A percentile compares a stretch with the other conserved stretches of the same genome.
phyloP scores from a whole-genome alignment of 2,329 filamentous ascomycete species.

The Bipolaris oryzae region DNA sequence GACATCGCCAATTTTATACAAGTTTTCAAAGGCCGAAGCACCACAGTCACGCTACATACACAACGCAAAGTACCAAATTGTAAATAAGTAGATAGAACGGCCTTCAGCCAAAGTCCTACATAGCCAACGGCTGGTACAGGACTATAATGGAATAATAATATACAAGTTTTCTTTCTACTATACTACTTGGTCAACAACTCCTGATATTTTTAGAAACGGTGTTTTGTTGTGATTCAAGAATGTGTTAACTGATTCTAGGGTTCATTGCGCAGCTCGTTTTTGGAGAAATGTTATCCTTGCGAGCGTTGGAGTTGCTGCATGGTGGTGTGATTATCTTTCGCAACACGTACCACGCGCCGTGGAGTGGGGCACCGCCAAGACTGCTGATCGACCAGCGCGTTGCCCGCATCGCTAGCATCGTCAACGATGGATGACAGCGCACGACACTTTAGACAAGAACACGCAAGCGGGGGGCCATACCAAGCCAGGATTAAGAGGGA shows the following conservation, averaged over 20 bases:
- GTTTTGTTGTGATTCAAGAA: too few relatives aligned
- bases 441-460: conserved; percentile 1
- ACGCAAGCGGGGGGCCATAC: not conserved
- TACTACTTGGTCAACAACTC: too few relatives aligned
- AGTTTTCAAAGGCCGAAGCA: not conserved
- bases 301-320: not conserved
- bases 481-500: not conserved
- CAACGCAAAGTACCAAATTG: too few relatives aligned
- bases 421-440: not conserved
- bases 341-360: not conserved
- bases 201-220: too few relatives aligned
- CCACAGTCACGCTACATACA: too few relatives aligned
- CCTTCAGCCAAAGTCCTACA: too few relatives aligned
- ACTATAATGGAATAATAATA: too few relatives aligned
- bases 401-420: conserved; percentile 1
- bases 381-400: not conserved
- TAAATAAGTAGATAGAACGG: too few relatives aligned
- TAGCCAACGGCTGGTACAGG: too few relatives aligned
- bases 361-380: not conserved
- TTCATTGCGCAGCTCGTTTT: too few relatives aligned
- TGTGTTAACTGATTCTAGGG: too few relatives aligned
- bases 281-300: not conserved
- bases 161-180: too few relatives aligned
- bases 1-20: not conserved
- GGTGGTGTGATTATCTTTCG: not conserved